Percentiles rank a stretch among this genome's conserved stretches.
Evolutionary conservation across 768 basidiomycete species (phyloP).

Genomic region (Boletus bicolor): DNA sequence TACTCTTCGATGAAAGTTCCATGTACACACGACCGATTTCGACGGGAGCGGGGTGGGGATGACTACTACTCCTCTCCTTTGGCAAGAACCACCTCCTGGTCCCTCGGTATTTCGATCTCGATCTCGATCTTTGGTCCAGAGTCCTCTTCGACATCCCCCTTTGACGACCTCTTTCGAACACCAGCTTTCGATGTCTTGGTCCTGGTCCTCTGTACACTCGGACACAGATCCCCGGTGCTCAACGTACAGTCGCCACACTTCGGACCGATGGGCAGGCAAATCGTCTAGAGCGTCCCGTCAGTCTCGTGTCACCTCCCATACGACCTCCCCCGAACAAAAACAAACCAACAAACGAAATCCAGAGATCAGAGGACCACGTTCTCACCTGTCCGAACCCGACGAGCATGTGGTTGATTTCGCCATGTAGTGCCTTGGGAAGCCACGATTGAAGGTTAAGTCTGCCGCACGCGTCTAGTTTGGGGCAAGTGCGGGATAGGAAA

Average conservation of each 20-base stretch:
- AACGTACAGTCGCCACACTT: conserved; percentile 64
- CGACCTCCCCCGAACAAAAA: neutral
- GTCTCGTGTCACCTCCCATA: neutral
- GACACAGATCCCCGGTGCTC: conserved; percentile 55
- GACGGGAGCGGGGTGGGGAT: neutral
- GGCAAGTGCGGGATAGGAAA: too few species aligned
- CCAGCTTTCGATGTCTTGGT: conserved; percentile 17
- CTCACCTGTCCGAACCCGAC: conserved; percentile 84
- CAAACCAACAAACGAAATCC: too few species aligned
- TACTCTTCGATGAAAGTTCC: too few species aligned
- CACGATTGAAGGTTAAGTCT: conserved; percentile 81
- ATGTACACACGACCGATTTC: too few species aligned
- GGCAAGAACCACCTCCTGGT: neutral
- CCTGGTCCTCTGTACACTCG: conserved; percentile 49
- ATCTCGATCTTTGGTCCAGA: conserved; percentile 40
- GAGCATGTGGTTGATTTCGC: conserved; percentile 74
- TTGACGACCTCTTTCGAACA: conserved; percentile 3
- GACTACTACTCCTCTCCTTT: neutral
- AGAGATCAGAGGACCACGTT: neutral
- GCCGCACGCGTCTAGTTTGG: neutral
- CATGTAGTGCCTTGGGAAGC: conserved; percentile 71
- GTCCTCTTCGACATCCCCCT: neutral
- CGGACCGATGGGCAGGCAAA: conserved; percentile 65
- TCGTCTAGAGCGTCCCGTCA: conserved; percentile 39
- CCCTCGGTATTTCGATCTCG: conserved; percentile 27